Conservation (phyloP, 345 rosid species). For the Ricinus communis region DNA sequence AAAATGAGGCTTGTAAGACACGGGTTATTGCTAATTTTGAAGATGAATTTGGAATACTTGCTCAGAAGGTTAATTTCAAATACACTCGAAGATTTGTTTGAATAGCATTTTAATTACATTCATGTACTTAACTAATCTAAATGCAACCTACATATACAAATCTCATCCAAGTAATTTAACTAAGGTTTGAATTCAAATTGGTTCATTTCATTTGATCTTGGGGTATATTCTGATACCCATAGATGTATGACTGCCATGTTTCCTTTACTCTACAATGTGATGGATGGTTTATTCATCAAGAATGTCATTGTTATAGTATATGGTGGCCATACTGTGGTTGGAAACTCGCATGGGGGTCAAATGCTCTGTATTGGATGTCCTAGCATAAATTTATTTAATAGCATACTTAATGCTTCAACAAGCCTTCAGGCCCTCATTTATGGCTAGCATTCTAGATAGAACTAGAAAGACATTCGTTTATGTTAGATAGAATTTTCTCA, state of each 20-base stretch:
- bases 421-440: not conserved
- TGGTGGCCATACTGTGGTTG: not conserved
- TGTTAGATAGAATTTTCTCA: not conserved
- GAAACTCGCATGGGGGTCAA: not conserved
- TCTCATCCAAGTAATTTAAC: too few relatives aligned
- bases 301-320: not conserved
- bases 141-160: too few relatives aligned
- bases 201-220: not conserved
- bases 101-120: too few relatives aligned
- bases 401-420: conserved; percentile 8
- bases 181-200: not conserved
- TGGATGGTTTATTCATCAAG: not conserved
- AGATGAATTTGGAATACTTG: too few relatives aligned
- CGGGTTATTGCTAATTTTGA: not conserved
- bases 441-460: not conserved
- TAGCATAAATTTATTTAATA: not conserved
- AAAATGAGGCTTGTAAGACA: not conserved
- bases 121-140: too few relatives aligned
- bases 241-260: not conserved
- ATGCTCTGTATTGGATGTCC: not conserved
- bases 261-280: not conserved
- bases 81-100: too few relatives aligned
- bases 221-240: not conserved
- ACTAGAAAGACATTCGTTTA: conserved; percentile 4
- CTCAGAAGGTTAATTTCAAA: too few relatives aligned